Base-by-base conservation (phyloP, 1,284 basidiomycete species). In the Pseudozyma sp. region DNA sequence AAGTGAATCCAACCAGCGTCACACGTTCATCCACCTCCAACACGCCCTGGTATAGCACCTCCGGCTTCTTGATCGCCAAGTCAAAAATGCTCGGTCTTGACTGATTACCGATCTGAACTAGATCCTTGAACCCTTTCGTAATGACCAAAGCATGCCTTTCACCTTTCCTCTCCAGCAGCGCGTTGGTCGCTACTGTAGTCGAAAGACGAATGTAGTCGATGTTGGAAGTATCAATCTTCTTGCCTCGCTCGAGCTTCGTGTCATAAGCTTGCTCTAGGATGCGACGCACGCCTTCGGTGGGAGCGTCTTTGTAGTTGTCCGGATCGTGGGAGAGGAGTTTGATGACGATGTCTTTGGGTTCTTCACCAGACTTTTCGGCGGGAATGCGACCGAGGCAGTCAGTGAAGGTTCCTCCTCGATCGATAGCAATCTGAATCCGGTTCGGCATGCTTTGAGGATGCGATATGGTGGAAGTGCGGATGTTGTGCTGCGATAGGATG, bases 161-260 rank as follows among this genome's bases (percentile, higher is more conserved):
- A 0, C 96, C 96, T 84, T 95, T 95, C 42, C 96, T 90, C 84
- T 98, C 96, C 6, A 99, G 89, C 0, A 99, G 88, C 0, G 96
- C 95, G 79, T 98, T 99, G 16, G 96, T 99, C 0, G 94, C 96
- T 2, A 98, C 94, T 0, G 96, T 99, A 0, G 96, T 98, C 0
- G 93, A 94, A 3, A 97, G 87, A 16, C 95, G 90, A 70, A 97
- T 94, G 83, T 93, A 95, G 78, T 96, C 94, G 65, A 97, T 93
- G 86, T 94, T 93, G 71, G 91, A 88, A 0, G 93, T 93, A 16
- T 91, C 89, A 18, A 95, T 88, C 53, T 90, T 89, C 34, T 86
- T 82, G 6, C 90, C 91, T 69, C 93, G 87, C 0, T 90, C 88
- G 51, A 93, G 91, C 64, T 86, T 87, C 63, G 89, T 84, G 0